These are phyloP conservation scores for Euclidium syriacum DNA, from an alignment of 345 rosid genomes.

Conservation along the genomic window DNA sequence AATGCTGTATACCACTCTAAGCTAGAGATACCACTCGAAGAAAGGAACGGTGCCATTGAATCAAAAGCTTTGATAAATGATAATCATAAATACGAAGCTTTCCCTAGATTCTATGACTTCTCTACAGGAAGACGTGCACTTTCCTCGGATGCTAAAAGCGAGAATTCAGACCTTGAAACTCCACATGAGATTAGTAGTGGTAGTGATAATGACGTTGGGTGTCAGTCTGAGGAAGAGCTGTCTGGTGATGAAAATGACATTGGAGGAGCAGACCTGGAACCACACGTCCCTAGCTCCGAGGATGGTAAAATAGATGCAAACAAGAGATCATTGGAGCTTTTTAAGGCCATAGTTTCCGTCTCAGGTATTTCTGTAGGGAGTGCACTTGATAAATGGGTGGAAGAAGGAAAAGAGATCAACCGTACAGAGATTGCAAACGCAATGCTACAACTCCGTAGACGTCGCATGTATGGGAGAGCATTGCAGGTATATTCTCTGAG, in stretches of 20 bases:
- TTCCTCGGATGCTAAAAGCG: slow-evolving; percentile 57
- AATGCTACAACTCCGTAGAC: slow-evolving; percentile 54
- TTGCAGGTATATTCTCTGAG: slow-evolving; percentile 53
- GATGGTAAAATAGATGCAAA: slow-evolving; percentile 6
- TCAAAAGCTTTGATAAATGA: slow-evolving; percentile 25
- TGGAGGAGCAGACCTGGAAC: slow-evolving; percentile 42
- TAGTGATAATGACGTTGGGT: slow-evolving; percentile 38
- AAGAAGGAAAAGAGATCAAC: slow-evolving; percentile 53
- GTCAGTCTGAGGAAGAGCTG: slow-evolving; percentile 38
- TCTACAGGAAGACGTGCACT: slow-evolving; percentile 28
- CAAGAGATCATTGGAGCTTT: slow-evolving; percentile 41
- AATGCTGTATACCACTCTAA: slow-evolving; percentile 34
- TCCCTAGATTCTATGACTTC: slow-evolving; percentile 26
- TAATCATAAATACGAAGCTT: slow-evolving; percentile 4
- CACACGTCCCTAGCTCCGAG: slow-evolving; percentile 28
- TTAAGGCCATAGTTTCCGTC: slow-evolving; percentile 45
- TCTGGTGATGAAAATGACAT: slow-evolving; percentile 37
- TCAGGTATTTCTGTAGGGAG: slow-evolving; percentile 37
- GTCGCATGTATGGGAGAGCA: slow-evolving; percentile 72
- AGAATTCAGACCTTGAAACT: slow-evolving; percentile 48
- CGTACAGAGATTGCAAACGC: slow-evolving; percentile 36
- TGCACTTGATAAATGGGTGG: slow-evolving; percentile 61
- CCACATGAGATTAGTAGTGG: neutral
- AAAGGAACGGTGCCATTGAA: slow-evolving; percentile 1
- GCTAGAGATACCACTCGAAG: slow-evolving; percentile 28